phyloP scores from a whole-genome alignment of 1,284 basidiomycete genomes.

The Puccinia hordei region DNA sequence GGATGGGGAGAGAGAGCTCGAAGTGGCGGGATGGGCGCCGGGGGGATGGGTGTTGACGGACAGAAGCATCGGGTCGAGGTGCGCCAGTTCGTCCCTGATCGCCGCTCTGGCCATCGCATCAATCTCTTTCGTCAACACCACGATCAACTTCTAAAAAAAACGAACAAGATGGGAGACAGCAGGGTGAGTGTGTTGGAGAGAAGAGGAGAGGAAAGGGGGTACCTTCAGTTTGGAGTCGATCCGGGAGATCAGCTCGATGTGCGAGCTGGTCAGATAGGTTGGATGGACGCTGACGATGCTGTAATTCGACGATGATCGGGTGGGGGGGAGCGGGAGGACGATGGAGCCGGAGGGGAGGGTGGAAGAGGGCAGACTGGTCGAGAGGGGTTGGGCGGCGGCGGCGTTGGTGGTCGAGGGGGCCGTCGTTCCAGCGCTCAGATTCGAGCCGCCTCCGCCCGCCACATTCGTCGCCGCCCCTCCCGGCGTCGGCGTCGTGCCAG shows the following conservation, averaged over 20 bases:
- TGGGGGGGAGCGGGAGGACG: slow-evolving; percentile 24
- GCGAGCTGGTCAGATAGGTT: slow-evolving; percentile 56
- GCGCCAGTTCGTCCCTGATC: slow-evolving; percentile 77
- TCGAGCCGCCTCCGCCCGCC: no score
- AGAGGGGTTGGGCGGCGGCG: no score
- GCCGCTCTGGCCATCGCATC: slow-evolving; percentile 74
- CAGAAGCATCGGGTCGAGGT: slow-evolving; percentile 72
- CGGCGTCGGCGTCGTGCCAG: slow-evolving; percentile 56
- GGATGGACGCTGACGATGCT: slow-evolving; percentile 18
- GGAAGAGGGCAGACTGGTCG: no score
- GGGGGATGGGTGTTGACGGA: not conserved
- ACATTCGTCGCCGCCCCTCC: no score
- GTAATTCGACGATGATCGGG: slow-evolving; percentile 35
- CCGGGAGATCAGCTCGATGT: not conserved
- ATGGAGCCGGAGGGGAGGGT: slow-evolving; percentile 6
- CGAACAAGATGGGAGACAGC: slow-evolving; percentile 36
- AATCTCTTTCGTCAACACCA: slow-evolving; percentile 73
- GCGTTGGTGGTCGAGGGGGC: no score
- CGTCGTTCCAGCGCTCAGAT: no score
- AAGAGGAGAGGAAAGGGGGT: not conserved
- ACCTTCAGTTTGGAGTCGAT: slow-evolving; percentile 21
- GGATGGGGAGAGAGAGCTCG: not conserved
- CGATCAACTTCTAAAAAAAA: slow-evolving; percentile 71
- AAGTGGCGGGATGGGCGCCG: slow-evolving; percentile 17
- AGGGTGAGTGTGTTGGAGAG: not conserved